Evolutionary conservation across 345 rosid species (phyloP), one percentile per base, ranked within the genome.

Genomic region (Rhodomyrtus tomentosa): DNA sequence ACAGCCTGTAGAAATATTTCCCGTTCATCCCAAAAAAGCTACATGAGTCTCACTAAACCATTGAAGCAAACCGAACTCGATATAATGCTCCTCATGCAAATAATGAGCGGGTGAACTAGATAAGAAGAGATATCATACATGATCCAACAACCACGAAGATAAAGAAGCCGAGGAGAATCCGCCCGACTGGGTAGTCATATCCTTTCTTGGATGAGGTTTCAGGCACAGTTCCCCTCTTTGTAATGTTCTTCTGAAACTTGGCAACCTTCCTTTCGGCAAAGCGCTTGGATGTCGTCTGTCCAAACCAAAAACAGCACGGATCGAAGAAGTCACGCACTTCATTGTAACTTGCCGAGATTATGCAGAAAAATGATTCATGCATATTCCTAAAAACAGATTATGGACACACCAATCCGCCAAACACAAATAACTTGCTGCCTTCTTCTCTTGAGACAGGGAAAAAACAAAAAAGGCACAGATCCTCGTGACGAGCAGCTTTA

Each of bases 71-170:
- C 45, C 50, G 27, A 83, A 36, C 50, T 4, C 9, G 48, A 81
- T 83, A 49, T 50, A 59, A 58, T 32, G 45, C 79, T 36, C 25
- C 45, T 18, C 76, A 29, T 32, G 81, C 51, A 76, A 12, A 27
- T 21, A 50, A 51, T 12, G 56, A 51, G 22, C 12, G 9, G 2
- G 50, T 13, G 74, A 38, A 56, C 10, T 55, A 5, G 32, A 27
- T 10, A 21, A 80, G 29, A 36, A 38, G n/a, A 50, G 32, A 55
- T 40, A 48, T 54, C 88, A 72, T 90, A 88, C 92, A 87, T 58
- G 90, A 88, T 45, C 92, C 92, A 22, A 90, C 54, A 14, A 87
- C 90, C 25, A 90, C 90, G 45, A 88, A 90, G 85, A 88, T 73
- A 36, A 88, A 81, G 87, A 90, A 83, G 15, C 90, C 90, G 32